Percentiles rank a stretch among this genome's conserved stretches.
phyloP scores from a whole-genome alignment of 495 filamentous ascomycete species.

The Neurospora sp. region DNA sequence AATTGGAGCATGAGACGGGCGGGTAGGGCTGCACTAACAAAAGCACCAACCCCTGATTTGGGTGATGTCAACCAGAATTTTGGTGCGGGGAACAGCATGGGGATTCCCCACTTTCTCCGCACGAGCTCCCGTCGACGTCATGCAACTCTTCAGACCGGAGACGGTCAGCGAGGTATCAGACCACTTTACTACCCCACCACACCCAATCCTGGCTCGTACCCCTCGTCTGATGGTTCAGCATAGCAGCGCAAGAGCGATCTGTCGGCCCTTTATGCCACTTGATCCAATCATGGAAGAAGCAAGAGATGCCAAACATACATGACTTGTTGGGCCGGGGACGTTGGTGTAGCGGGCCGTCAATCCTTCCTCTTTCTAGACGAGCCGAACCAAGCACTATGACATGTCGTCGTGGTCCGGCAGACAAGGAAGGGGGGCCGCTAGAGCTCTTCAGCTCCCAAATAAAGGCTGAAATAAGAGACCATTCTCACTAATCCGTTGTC shows the following conservation, averaged over 20 bases:
- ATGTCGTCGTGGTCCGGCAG: neutral
- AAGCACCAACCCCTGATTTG: neutral
- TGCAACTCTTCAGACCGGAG: neutral
- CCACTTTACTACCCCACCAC: neutral
- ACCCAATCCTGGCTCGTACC: neutral
- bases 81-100: neutral
- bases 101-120: neutral
- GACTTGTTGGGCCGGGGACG: neutral
- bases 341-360: neutral
- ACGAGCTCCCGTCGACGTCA: neutral
- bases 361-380: neutral
- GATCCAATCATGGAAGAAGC: neutral
- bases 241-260: neutral
- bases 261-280: neutral
- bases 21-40: neutral
- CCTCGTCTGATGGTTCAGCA: neutral
- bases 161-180: neutral
- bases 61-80: neutral
- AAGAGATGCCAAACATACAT: neutral
- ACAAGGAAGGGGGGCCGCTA: neutral
- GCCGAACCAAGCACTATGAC: neutral
- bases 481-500: neutral
- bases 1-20: neutral
- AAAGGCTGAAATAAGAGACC: neutral
- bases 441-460: neutral